phyloP scores from a whole-genome alignment of 345 rosid species.

The Euphorbia pulcherrima region DNA sequence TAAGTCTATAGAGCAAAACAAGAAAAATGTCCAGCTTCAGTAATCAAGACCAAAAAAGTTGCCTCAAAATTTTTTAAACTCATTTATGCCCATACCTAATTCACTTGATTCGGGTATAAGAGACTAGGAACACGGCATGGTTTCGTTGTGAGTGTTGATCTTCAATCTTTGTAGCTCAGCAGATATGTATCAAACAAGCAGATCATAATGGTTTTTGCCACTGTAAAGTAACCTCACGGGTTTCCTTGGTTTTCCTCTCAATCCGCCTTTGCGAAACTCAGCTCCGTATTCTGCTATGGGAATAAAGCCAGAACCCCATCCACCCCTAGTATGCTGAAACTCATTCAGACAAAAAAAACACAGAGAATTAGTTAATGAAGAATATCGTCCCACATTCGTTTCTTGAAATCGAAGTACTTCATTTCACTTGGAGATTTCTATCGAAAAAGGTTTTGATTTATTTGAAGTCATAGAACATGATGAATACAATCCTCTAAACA shows the following conservation, averaged over 20 bases:
- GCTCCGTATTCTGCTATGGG: slow-evolving; percentile 78
- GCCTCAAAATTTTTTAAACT: neutral
- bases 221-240: slow-evolving; percentile 81
- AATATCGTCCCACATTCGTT: neutral
- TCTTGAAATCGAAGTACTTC: neutral
- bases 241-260: slow-evolving; percentile 48
- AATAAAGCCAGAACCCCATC: slow-evolving; percentile 66
- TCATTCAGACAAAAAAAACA: neutral
- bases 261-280: slow-evolving; percentile 53
- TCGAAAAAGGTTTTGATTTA: neutral
- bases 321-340: slow-evolving; percentile 54
- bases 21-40: neutral
- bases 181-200: slow-evolving; percentile 43
- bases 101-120: neutral
- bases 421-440: neutral
- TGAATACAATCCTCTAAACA: neutral
- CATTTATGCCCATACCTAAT: neutral
- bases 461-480: neutral
- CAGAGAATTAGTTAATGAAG: neutral
- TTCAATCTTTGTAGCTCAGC: neutral
- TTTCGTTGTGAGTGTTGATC: neutral
- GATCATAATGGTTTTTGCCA: slow-evolving; percentile 80
- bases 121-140: neutral
- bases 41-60: neutral
- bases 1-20: neutral